Evolutionary conservation across 2,329 filamentous ascomycete species (phyloP), one percentile per base, ranked within the genome.

Genomic region (Seiridium unicorne): DNA sequence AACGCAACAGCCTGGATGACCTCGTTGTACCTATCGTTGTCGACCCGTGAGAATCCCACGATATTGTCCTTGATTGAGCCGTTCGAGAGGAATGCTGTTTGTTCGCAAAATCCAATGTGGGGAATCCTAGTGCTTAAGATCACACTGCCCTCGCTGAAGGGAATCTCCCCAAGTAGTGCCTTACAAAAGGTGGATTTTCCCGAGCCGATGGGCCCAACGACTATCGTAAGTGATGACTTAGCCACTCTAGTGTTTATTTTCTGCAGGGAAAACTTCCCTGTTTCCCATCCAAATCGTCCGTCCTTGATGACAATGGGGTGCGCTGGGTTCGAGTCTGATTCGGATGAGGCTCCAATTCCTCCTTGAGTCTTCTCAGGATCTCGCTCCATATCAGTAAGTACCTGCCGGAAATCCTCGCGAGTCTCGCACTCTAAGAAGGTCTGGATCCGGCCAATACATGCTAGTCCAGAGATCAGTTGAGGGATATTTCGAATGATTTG

Each of bases 101-200:
- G 76, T 49, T 74, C 73, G 55, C 76, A 78, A 54, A 72, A 78
- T 0, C 72, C 76, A 18, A 77, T 67, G 8, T 64, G 68, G 5
- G 66, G 60, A 31, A 61, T 63, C 4, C 59, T 60, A 3, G 60
- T 56, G 4, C 58, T 56, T 53, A 73, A 58, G 1, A 62, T 42
- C 6, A 75, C 65, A 3, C 47, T 63, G 5, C 72, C 74, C 31
- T 64, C 53, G 5, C 59, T 54, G 1, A 69, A 65, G 0, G 74
- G 72, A 3, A 73, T 69, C 63, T 78, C 75, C 6, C 76, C 74
- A 0, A 78, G 65, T 0, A 81, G 65, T 0, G 72, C 73, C 55
- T 76, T 77, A 61, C 78, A 73, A 0, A 81, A 63, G 0, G 79
- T 77, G 0, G 74, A 79, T 61, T 82, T 82, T 0, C 79, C 79